A percentile compares a stretch with the other conserved stretches of the same genome.
Evolutionary conservation across 2,329 filamentous ascomycete genomes (phyloP).

Genomic region (Calonectria pseudoturangicola): DNA sequence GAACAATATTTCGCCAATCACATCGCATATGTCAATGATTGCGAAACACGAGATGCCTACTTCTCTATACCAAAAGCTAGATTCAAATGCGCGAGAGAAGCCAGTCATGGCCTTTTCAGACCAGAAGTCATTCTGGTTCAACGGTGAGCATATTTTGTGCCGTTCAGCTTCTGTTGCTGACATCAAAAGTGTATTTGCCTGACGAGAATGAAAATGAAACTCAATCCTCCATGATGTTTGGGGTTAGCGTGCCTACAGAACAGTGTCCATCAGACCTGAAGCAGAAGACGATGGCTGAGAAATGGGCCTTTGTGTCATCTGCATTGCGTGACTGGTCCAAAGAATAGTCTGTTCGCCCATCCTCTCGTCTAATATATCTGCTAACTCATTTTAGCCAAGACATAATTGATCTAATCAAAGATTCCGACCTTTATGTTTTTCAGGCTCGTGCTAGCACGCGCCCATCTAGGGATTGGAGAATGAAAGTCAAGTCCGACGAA

Average conservation of each 20-base stretch:
- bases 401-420: not conserved
- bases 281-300: not conserved
- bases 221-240: conserved; percentile 17
- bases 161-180: not conserved
- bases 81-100: not conserved
- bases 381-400: not conserved
- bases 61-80: not conserved
- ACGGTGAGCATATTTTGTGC: not conserved
- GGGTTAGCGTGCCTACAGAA: not conserved
- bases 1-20: not conserved
- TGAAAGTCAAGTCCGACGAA: not conserved
- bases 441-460: not conserved
- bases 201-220: not conserved
- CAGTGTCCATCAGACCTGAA: not conserved
- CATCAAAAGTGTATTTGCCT: not conserved
- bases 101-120: not conserved
- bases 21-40: conserved; percentile 3
- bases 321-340: not conserved
- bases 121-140: not conserved
- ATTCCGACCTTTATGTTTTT: not conserved
- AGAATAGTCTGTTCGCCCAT: not conserved
- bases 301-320: conserved; percentile 4
- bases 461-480: not conserved
- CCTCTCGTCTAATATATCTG: not conserved
- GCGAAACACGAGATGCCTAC: not conserved